phyloP scores from a whole-genome alignment of 768 basidiomycete species.

The Trametes meyenii region DNA sequence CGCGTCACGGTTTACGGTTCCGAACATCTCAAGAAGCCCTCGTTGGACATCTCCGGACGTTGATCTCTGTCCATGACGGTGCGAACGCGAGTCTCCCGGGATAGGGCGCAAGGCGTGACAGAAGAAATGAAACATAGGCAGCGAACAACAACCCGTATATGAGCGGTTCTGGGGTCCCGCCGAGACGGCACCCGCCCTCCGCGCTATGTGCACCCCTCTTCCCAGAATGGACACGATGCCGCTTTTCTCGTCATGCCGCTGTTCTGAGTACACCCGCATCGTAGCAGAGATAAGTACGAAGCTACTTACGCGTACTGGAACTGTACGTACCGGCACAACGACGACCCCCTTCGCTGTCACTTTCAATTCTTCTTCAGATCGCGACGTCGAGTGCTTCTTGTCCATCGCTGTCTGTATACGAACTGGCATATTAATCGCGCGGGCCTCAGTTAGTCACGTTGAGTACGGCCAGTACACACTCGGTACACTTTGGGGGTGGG shows the following conservation, averaged over 20 bases:
- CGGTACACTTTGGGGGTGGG: no score
- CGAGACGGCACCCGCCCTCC: not conserved
- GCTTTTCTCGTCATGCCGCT: not conserved
- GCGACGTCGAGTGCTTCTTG: not conserved
- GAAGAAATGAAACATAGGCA: not conserved
- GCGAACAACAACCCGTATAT: not conserved
- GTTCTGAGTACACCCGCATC: not conserved
- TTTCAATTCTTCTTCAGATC: not conserved
- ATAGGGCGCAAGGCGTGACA: constrained; percentile 7
- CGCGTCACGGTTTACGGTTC: constrained; percentile 1
- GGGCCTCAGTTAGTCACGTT: no score
- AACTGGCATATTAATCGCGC: no score
- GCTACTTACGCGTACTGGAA: not conserved
- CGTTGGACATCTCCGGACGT: constrained; percentile 8
- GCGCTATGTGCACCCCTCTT: not conserved
- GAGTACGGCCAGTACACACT: no score
- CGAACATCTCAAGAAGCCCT: constrained; percentile 1
- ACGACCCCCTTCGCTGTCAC: not conserved
- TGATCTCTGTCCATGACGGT: constrained; percentile 2
- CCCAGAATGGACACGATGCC: not conserved
- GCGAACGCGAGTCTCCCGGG: not conserved
- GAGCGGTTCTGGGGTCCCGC: constrained; percentile 8
- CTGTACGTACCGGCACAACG: not conserved
- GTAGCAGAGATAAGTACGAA: constrained; percentile 1
- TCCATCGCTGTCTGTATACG: no score